Evolutionary conservation across 2,329 filamentous ascomycete genomes (phyloP), one percentile per base, ranked within the genome.

Genomic region (Botrytis galanthina): DNA sequence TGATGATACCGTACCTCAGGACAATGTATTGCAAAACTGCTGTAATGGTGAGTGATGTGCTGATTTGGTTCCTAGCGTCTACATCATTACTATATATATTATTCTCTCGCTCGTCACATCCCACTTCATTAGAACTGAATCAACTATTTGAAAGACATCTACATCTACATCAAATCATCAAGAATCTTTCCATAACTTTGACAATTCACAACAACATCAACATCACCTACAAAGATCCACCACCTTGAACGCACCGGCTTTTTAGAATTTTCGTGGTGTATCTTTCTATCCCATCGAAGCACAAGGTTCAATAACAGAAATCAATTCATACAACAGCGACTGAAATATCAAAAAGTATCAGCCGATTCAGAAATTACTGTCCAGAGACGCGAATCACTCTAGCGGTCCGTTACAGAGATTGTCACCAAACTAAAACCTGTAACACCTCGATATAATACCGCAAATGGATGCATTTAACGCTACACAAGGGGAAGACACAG

Each of bases 211-310:
- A 18, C 8, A 8, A 12, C 48, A n/a, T n/a, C 10, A 51, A 54
- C 26, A 54, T 54, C 12, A 54, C 12, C 26, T n/a, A 16, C 26
- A 20, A n/a, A 54, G 26, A 54, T 5, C 26, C 10, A 39, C 4
- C 12, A 29, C 7, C 26, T 51, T 22, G 22, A 10, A 0, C 8
- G 1, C 8, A 20, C 6, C 66, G 57, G 37, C 9, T n/a, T 42
- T 32, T 18, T 10, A 32, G 6, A 57, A n/a, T 22, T 6, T 68
- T 10, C 4, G 18, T 22, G 18, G n/a, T 22, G 48, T 5, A 26
- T 26, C 3, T 18, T n/a, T 1, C 32, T 22, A 57, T n/a, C 14
- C 42, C 0, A 0, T 1, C 10, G 2, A 26, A 57, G 18, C 18
- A 32, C 10, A 7, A 68, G 35, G 26, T 18, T 12, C 10, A 42